Conservation (phyloP, 2,329 filamentous ascomycete species). For the Didymosphaeria variabile region DNA sequence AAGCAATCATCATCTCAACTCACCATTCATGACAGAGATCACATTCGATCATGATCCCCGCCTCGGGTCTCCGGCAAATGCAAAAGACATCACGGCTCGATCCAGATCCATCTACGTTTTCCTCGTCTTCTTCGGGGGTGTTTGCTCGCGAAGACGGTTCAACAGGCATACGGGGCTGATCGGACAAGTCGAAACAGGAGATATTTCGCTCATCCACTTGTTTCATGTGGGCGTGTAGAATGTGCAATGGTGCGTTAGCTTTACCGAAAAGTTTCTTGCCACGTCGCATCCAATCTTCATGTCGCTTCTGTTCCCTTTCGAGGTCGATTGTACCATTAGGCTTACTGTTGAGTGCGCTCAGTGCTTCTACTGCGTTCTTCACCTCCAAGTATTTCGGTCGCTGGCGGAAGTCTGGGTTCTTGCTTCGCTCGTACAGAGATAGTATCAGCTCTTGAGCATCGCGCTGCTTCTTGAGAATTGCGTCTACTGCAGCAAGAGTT, state of each 20-base stretch:
- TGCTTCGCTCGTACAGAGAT: conserved; percentile 80
- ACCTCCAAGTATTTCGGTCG: conserved; percentile 90
- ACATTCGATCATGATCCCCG: conserved; percentile 99
- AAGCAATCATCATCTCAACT: conserved; percentile 39
- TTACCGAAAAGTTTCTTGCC: conserved; percentile 98
- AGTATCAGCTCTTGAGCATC: conserved; percentile 91
- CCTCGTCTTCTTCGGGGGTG: conserved; percentile 62
- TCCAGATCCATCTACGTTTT: conserved; percentile 55
- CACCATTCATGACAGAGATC: conserved; percentile 98
- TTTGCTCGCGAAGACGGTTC: conserved; percentile 91
- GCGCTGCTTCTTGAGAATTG: conserved; percentile 93
- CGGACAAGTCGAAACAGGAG: conserved; percentile 89
- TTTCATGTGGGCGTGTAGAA: conserved; percentile 92
- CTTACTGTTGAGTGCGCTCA: conserved; percentile 92
- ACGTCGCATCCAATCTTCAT: conserved; percentile 99
- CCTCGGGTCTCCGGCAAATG: conserved; percentile 91
- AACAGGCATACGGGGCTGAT: conserved; percentile 87
- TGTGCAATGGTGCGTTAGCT: conserved; percentile 95
- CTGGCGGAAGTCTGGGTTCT: conserved; percentile 76
- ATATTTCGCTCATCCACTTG: conserved; percentile 89
- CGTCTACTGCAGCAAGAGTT: conserved; percentile 83
- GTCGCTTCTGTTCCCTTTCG: conserved; percentile 91
- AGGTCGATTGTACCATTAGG: conserved; percentile 90
- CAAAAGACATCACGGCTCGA: conserved; percentile 86
- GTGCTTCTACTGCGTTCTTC: conserved; percentile 84